Evolutionary conservation across 2,329 filamentous ascomycete genomes (phyloP).

Genomic region (Botrytis aclada): DNA sequence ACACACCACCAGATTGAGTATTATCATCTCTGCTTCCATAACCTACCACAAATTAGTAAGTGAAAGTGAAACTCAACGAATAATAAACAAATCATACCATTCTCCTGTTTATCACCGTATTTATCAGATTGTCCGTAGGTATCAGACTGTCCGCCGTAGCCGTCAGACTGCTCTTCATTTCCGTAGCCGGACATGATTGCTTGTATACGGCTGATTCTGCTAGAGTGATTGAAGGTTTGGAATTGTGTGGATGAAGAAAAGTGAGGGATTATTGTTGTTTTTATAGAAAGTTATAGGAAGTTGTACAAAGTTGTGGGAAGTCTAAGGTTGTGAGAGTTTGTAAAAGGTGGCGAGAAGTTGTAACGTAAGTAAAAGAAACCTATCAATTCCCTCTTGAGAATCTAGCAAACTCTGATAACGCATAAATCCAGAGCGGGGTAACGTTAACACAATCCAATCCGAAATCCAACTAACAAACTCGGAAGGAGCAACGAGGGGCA

Average conservation of each 20-base stretch:
- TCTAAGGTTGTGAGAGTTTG: neutral
- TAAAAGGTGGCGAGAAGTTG: too few species aligned
- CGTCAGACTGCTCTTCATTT: slow-evolving; percentile 8
- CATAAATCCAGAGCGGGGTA: neutral
- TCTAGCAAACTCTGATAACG: neutral
- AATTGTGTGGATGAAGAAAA: neutral
- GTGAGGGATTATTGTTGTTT: neutral
- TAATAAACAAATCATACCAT: neutral
- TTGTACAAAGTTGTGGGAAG: neutral
- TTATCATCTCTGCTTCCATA: neutral
- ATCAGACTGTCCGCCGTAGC: neutral
- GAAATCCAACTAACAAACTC: neutral
- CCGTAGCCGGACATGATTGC: slow-evolving; percentile 11
- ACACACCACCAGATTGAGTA: slow-evolving; percentile 9
- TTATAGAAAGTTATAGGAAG: neutral
- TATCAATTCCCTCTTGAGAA: neutral
- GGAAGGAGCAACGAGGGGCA: neutral
- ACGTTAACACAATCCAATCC: too few species aligned
- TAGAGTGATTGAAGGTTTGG: neutral
- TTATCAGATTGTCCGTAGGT: neutral
- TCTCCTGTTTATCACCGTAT: slow-evolving; percentile 1
- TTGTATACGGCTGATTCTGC: too few species aligned
- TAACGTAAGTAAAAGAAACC: neutral
- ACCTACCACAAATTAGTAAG: neutral
- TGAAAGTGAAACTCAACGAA: neutral